Evolutionary conservation across 768 basidiomycete species (phyloP).

Genomic region (Mycena floridula): DNA sequence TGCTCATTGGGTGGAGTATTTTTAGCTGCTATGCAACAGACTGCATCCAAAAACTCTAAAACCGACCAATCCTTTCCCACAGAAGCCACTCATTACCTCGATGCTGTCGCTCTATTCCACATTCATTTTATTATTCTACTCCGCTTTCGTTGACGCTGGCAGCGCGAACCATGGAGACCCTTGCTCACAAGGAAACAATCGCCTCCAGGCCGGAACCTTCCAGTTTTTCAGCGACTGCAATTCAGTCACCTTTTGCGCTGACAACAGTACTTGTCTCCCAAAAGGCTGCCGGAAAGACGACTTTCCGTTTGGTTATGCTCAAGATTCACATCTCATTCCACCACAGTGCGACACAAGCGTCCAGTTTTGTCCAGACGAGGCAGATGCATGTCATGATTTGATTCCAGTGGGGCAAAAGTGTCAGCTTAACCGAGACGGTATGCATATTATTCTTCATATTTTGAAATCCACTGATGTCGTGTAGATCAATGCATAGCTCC

Average conservation of each 20-base stretch:
- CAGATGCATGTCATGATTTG: slow-evolving; percentile 55
- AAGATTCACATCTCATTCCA: slow-evolving; percentile 39
- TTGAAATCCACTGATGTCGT: slow-evolving; percentile 1
- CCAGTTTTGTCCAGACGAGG: slow-evolving; percentile 83
- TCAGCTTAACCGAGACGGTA: slow-evolving; percentile 86
- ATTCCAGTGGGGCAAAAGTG: slow-evolving; percentile 61
- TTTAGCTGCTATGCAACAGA: too few species aligned
- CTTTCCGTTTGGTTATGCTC: slow-evolving; percentile 65
- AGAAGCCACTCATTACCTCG: too few species aligned
- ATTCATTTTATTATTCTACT: slow-evolving; percentile 44
- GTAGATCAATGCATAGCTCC: slow-evolving; percentile 76
- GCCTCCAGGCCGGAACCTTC: slow-evolving; percentile 70
- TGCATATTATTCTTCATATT: neutral
- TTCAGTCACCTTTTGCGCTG: slow-evolving; percentile 58
- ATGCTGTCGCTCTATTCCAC: slow-evolving; percentile 34
- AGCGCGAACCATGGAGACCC: slow-evolving; percentile 34
- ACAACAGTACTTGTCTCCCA: slow-evolving; percentile 45
- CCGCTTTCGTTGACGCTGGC: slow-evolving; percentile 37
- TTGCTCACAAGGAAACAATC: slow-evolving; percentile 53
- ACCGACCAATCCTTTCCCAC: too few species aligned
- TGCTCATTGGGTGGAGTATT: too few species aligned
- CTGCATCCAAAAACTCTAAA: too few species aligned
- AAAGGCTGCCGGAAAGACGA: slow-evolving; percentile 74
- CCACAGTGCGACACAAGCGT: slow-evolving; percentile 52
- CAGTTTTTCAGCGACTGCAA: slow-evolving; percentile 80